phyloP scores from a whole-genome alignment of 768 basidiomycete species.

The Auricularia cornea region DNA sequence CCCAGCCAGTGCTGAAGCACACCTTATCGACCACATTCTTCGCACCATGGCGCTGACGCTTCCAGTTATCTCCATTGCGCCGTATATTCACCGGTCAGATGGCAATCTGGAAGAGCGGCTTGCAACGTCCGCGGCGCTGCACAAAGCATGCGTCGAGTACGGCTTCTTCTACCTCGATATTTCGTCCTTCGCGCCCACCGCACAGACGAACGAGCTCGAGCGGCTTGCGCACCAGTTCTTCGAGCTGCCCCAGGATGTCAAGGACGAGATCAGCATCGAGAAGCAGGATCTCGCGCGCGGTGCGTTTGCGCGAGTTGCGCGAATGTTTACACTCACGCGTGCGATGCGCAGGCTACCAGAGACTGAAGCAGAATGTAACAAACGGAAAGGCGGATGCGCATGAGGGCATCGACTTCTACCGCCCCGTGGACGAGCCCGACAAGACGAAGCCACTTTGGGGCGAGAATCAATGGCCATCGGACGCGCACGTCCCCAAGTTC shows the following conservation, averaged over 20 bases:
- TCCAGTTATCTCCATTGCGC: slow-evolving; percentile 66
- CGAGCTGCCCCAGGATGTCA: slow-evolving; percentile 59
- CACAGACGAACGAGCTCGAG: slow-evolving; percentile 58
- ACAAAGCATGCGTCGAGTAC: slow-evolving; percentile 63
- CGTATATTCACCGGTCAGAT: slow-evolving; percentile 40
- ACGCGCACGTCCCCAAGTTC: slow-evolving; percentile 40
- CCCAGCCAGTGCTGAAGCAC: too few species aligned
- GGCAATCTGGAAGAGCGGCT: slow-evolving; percentile 28
- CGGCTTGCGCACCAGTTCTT: slow-evolving; percentile 69
- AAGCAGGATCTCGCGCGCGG: slow-evolving; percentile 73
- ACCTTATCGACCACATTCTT: neutral
- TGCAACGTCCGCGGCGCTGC: slow-evolving; percentile 38
- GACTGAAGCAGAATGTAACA: slow-evolving; percentile 78
- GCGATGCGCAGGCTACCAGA: slow-evolving; percentile 58
- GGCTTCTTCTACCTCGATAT: slow-evolving; percentile 89
- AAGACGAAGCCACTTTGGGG: slow-evolving; percentile 70
- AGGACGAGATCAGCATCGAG: slow-evolving; percentile 60
- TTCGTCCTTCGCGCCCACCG: slow-evolving; percentile 43
- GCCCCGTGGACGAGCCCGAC: slow-evolving; percentile 60
- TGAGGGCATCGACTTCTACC: slow-evolving; percentile 79
- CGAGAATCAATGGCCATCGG: slow-evolving; percentile 75
- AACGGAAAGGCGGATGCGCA: slow-evolving; percentile 78
- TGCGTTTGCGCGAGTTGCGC: slow-evolving; percentile 20
- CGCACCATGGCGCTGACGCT: slow-evolving; percentile 22
- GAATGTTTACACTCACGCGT: neutral